Conservation (phyloP, 176 grass and related monocot species). For the Cenchrus purpureus region DNA sequence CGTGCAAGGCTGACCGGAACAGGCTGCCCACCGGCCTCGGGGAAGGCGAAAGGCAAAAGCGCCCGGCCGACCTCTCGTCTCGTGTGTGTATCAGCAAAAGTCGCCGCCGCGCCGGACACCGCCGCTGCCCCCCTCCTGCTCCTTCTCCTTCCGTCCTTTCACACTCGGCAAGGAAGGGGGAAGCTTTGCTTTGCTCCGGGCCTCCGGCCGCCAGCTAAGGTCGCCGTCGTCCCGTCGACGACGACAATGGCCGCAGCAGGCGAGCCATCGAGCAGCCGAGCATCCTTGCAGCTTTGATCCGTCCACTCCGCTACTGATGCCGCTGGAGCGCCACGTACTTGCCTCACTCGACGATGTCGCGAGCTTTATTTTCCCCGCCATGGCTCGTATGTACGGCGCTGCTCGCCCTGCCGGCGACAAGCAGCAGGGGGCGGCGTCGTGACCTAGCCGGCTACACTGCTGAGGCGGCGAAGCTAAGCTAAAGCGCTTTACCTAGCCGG, state of each 20-base stretch:
- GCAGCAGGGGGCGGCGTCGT: background rate
- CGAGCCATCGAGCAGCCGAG: background rate
- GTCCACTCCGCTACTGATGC: background rate
- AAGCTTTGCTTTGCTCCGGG: slow-evolving; percentile 7
- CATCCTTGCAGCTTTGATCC: background rate
- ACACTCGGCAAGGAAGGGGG: background rate
- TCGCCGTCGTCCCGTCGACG: background rate
- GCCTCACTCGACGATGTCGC: slow-evolving; percentile 31
- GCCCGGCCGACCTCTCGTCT: background rate
- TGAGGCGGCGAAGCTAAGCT: background rate
- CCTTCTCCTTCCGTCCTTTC: slow-evolving; percentile 27
- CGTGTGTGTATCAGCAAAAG: slow-evolving; percentile 25
- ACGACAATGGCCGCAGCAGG: slow-evolving; percentile 1
- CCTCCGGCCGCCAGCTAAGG: background rate
- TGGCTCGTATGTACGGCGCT: slow-evolving; percentile 29
- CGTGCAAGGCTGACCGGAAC: slow-evolving; percentile 59
- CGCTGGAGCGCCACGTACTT: background rate
- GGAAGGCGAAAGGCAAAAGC: slow-evolving; percentile 49
- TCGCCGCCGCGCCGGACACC: background rate
- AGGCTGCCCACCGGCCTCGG: slow-evolving; percentile 19
- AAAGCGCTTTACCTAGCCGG: slow-evolving; percentile 35
- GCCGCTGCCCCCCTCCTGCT: background rate
- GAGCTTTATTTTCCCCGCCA: slow-evolving; percentile 5
- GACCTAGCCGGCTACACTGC: background rate
- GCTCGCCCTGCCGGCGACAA: slow-evolving; percentile 34